Conservation (phyloP, 2,329 filamentous ascomycete species). For the Colletotrichum tropicale region DNA sequence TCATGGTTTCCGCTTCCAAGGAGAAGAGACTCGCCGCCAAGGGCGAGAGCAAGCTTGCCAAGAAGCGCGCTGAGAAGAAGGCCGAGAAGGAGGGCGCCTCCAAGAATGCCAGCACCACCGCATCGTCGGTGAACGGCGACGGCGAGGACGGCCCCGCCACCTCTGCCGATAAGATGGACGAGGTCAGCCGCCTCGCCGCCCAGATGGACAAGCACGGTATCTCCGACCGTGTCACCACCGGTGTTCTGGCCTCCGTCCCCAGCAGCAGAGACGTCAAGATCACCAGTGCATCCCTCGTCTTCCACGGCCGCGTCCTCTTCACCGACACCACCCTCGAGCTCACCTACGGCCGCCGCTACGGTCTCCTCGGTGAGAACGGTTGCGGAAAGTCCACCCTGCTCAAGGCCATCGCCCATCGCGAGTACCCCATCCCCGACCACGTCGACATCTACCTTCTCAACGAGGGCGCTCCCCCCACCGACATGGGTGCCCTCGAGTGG, state of each 20-base stretch:
- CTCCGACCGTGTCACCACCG: constrained; percentile 97
- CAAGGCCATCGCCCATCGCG: constrained; percentile 91
- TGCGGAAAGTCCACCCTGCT: constrained; percentile 98
- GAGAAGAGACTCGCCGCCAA: constrained; percentile 76
- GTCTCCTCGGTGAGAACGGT: constrained; percentile 96
- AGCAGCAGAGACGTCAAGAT: constrained; percentile 97
- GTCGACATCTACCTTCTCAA: constrained; percentile 98
- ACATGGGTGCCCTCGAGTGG: constrained; percentile 94
- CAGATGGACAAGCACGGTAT: constrained; percentile 97
- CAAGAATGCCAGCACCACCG: constrained; percentile 53
- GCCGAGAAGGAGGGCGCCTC: constrained; percentile 71
- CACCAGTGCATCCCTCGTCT: constrained; percentile 89
- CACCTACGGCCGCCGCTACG: constrained; percentile 90
- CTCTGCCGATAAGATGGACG: constrained; percentile 73
- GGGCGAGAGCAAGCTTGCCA: constrained; percentile 67
- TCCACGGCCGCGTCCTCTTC: constrained; percentile 97
- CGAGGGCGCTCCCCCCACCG: constrained; percentile 89
- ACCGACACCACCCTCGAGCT: constrained; percentile 93
- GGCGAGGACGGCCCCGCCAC: constrained; percentile 75
- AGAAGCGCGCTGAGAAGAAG: background rate
- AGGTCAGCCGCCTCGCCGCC: constrained; percentile 84
- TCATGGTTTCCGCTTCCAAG: constrained; percentile 70
- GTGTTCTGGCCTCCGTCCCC: constrained; percentile 85
- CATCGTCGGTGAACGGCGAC: constrained; percentile 74
- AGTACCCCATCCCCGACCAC: constrained; percentile 95